phyloP scores from a whole-genome alignment of 2,329 filamentous ascomycete species.

The Curvularia eragrostidis region DNA sequence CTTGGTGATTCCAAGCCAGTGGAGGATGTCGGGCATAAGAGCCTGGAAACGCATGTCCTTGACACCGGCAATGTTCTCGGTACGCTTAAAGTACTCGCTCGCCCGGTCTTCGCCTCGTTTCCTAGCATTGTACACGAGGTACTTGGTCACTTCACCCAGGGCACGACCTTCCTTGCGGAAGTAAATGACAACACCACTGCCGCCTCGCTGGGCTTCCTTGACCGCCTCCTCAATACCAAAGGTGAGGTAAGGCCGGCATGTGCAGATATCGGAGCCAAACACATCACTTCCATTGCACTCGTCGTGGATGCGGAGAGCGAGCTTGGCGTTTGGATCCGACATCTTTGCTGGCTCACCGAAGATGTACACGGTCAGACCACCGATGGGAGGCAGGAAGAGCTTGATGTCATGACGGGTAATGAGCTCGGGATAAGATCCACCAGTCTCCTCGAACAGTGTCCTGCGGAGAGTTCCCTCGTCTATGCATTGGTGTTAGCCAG shows the following conservation, averaged over 20 bases:
- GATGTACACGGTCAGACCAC: slow-evolving; percentile 93
- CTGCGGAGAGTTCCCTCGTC: slow-evolving; percentile 87
- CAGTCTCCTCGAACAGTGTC: slow-evolving; percentile 92
- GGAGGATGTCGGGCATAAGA: slow-evolving; percentile 95
- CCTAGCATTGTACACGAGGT: slow-evolving; percentile 77
- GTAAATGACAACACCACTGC: slow-evolving; percentile 95
- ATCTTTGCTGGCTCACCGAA: slow-evolving; percentile 96
- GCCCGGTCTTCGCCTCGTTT: slow-evolving; percentile 80
- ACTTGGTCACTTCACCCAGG: slow-evolving; percentile 92
- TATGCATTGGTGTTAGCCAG: slow-evolving; percentile 37
- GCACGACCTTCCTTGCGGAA: slow-evolving; percentile 97
- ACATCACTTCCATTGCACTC: slow-evolving; percentile 97
- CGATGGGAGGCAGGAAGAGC: slow-evolving; percentile 93
- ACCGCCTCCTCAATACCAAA: slow-evolving; percentile 98
- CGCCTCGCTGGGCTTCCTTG: slow-evolving; percentile 93
- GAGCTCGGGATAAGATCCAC: slow-evolving; percentile 93
- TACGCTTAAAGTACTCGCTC: slow-evolving; percentile 93
- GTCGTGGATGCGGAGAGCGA: slow-evolving; percentile 85
- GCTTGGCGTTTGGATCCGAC: slow-evolving; percentile 79
- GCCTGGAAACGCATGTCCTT: slow-evolving; percentile 98
- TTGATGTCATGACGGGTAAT: slow-evolving; percentile 96
- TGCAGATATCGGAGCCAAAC: slow-evolving; percentile 97
- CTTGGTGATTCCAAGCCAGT: slow-evolving; percentile 98
- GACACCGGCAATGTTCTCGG: slow-evolving; percentile 97
- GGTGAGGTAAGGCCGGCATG: slow-evolving; percentile 92